phyloP scores from a whole-genome alignment of 495 filamentous ascomycete genomes.

The Aspergillus nanangensis region DNA sequence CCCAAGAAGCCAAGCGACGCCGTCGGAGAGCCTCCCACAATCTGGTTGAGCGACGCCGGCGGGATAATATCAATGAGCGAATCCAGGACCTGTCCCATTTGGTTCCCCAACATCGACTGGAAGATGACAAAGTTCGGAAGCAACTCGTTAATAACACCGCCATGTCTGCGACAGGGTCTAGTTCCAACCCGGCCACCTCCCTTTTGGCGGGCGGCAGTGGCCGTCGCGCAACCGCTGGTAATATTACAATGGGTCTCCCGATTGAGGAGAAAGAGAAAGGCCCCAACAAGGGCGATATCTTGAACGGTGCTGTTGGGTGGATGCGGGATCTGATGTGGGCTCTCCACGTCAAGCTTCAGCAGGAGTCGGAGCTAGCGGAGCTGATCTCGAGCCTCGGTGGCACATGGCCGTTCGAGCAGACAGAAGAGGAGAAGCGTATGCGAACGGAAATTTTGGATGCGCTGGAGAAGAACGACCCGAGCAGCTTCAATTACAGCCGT shows the following conservation, averaged over 20 bases:
- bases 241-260: constrained; percentile 84
- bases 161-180: constrained; percentile 71
- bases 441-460: constrained; percentile 84
- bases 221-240: constrained; percentile 75
- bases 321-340: constrained; percentile 98
- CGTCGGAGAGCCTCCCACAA: constrained; percentile 93
- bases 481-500: constrained; percentile 73
- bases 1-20: constrained; percentile 90
- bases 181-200: constrained; percentile 74
- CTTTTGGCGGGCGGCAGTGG: constrained; percentile 80
- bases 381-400: constrained; percentile 66
- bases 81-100: constrained; percentile 95
- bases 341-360: constrained; percentile 77
- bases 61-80: constrained; percentile 97
- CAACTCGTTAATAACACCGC: constrained; percentile 87
- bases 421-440: constrained; percentile 94
- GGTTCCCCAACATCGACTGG: constrained; percentile 86
- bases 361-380: constrained; percentile 78
- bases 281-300: constrained; percentile 97
- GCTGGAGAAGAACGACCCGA: constrained; percentile 69
- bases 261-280: constrained; percentile 98
- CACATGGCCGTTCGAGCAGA: constrained; percentile 73
- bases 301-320: constrained; percentile 96
- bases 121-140: constrained; percentile 96
- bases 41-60: constrained; percentile 85